Conservation (phyloP, 805 yeast genomes). For the Saccharomycopsis babjevae region DNA sequence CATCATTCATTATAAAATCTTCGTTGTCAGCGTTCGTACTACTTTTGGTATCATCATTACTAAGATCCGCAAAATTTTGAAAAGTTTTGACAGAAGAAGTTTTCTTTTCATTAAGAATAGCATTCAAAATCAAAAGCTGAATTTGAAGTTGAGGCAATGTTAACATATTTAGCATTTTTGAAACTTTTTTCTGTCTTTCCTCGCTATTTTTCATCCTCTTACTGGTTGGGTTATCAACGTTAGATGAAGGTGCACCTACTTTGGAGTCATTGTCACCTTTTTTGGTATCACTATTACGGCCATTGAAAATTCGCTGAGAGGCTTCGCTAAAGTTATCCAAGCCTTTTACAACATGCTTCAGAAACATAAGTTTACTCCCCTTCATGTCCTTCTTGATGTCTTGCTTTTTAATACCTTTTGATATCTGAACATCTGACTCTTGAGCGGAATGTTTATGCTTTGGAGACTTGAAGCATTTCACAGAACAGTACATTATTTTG, state of each 20-base stretch:
- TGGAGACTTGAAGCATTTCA: slow-evolving; percentile 47
- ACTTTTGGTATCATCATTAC: neutral
- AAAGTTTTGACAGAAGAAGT: neutral
- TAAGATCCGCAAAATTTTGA: neutral
- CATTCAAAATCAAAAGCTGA: slow-evolving; percentile 41
- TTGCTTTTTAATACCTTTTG: neutral
- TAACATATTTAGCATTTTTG: slow-evolving; percentile 29
- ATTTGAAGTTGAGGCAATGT: slow-evolving; percentile 43
- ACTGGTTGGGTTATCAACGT: too few species aligned
- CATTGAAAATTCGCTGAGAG: neutral
- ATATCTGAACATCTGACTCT: slow-evolving; percentile 4
- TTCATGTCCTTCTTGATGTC: neutral
- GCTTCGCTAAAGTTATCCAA: neutral
- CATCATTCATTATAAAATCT: neutral
- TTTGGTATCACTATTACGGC: neutral
- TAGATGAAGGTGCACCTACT: too few species aligned
- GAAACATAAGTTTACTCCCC: neutral
- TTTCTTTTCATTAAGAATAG: slow-evolving; percentile 34
- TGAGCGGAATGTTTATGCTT: slow-evolving; percentile 26
- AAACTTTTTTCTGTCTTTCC: slow-evolving; percentile 24
- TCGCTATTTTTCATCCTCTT: neutral
- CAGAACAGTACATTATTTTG: slow-evolving; percentile 40
- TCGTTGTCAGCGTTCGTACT: neutral
- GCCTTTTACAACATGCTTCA: neutral
- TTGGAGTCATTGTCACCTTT: neutral